Evolutionary conservation across 257 asterid genomes (phyloP).

Genomic region (Leptodermis oblonga): DNA sequence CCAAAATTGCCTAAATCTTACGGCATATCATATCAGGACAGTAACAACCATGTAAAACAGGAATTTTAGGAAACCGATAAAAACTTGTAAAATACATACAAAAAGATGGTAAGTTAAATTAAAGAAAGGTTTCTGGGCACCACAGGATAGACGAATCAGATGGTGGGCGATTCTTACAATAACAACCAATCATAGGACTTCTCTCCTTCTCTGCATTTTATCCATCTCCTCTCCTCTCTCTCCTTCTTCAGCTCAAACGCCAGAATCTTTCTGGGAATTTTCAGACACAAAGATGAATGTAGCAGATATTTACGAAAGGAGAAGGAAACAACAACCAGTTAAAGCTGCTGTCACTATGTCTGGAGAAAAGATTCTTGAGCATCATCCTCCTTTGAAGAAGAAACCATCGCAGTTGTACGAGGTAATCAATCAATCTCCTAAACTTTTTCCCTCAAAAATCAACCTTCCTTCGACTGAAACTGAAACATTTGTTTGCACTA

Average conservation of each 20-base stretch:
- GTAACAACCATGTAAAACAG: neutral
- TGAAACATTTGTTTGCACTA: neutral
- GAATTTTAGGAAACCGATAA: neutral
- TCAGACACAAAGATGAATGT: conserved; percentile 18
- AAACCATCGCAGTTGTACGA: conserved; percentile 29
- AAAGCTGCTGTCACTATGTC: conserved; percentile 40
- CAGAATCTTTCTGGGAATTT: neutral
- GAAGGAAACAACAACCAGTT: conserved; percentile 38
- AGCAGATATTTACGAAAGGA: conserved; percentile 27
- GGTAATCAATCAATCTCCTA: conserved; percentile 46
- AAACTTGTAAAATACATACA: neutral
- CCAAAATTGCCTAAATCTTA: neutral
- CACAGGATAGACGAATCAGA: conserved; percentile 35
- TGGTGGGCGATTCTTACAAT: conserved; percentile 49
- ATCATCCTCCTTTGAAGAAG: conserved; percentile 30
- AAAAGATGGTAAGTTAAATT: no score
- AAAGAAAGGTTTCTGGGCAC: conserved; percentile 17
- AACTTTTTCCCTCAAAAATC: no score
- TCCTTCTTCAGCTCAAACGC: neutral
- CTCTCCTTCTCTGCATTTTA: conserved; percentile 23
- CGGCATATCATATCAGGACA: neutral
- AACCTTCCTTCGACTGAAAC: no score
- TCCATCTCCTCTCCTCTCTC: neutral
- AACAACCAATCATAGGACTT: conserved; percentile 46
- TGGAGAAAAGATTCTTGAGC: conserved; percentile 31